These are phyloP conservation scores for Ogataea siamensis DNA, from an alignment of 805 yeast species.

Conservation along the genomic window DNA sequence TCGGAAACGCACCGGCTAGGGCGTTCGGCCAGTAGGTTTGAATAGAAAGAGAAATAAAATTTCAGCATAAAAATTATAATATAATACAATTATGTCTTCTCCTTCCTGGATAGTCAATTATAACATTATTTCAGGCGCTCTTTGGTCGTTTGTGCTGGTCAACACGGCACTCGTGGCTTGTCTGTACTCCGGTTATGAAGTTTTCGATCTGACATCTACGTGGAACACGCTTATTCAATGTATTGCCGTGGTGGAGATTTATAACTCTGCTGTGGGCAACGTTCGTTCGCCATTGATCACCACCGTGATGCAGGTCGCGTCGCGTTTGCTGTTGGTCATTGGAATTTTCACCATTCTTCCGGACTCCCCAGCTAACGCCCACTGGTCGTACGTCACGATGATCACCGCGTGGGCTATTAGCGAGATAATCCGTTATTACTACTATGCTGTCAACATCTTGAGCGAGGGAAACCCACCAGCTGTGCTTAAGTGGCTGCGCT, in stretches of 20 bases:
- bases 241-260: constrained; percentile 75
- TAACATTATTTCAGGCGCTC: constrained; percentile 32
- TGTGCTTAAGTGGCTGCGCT: constrained; percentile 68
- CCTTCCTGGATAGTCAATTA: constrained; percentile 32
- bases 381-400: constrained; percentile 64
- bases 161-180: constrained; percentile 25
- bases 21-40: constrained; percentile 13
- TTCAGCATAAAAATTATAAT: constrained; percentile 1
- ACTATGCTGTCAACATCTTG: constrained; percentile 68
- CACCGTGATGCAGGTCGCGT: constrained; percentile 82
- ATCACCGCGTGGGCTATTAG: constrained; percentile 88
- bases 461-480: constrained; percentile 53
- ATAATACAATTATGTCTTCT: constrained; percentile 9
- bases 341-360: constrained; percentile 83
- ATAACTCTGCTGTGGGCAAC: constrained; percentile 72
- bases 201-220: constrained; percentile 57
- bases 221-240: constrained; percentile 70
- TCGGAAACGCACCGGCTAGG: constrained; percentile 16
- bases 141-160: constrained; percentile 34
- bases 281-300: constrained; percentile 86
- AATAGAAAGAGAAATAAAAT: constrained; percentile 7
- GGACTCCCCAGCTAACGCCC: constrained; percentile 56
- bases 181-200: constrained; percentile 58
- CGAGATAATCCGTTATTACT: constrained; percentile 87
- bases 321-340: constrained; percentile 77